phyloP scores from a whole-genome alignment of 2,329 filamentous ascomycete genomes.

The Hymenoscyphus infarciens region DNA sequence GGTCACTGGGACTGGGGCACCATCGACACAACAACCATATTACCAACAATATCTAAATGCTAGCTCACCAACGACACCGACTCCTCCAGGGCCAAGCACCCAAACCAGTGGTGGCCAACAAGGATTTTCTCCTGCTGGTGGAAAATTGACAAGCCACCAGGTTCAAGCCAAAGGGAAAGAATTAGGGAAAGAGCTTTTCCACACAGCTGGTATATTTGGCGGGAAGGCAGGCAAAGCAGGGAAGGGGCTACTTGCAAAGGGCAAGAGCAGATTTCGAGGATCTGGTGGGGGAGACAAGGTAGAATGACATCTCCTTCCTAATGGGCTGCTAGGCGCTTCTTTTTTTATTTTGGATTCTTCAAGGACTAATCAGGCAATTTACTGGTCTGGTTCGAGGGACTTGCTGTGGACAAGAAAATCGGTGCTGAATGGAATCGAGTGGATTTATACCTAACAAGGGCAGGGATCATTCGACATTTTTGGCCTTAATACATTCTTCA shows the following conservation, averaged over 20 bases:
- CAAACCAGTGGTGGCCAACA: constrained; percentile 25
- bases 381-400: neutral
- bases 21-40: constrained; percentile 44
- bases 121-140: constrained; percentile 25
- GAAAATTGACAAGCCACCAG: constrained; percentile 36
- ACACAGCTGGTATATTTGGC: constrained; percentile 70
- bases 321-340: constrained; percentile 32
- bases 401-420: constrained; percentile 4
- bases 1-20: constrained; percentile 15
- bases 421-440: neutral
- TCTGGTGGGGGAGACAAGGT: constrained; percentile 75
- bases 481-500: constrained; percentile 1
- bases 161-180: constrained; percentile 75
- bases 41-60: constrained; percentile 56
- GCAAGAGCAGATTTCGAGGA: constrained; percentile 71
- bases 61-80: constrained; percentile 35
- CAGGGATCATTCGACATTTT: neutral
- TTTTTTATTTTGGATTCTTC: constrained; percentile 22
- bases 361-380: constrained; percentile 1
- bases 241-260: constrained; percentile 87
- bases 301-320: constrained; percentile 57
- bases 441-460: neutral
- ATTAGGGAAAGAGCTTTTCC: constrained; percentile 83
- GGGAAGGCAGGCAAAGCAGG: constrained; percentile 74
- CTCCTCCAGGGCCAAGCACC: constrained; percentile 22